Evolutionary conservation across 306 rosid species (phyloP).

Genomic region (Rosa rugosa): DNA sequence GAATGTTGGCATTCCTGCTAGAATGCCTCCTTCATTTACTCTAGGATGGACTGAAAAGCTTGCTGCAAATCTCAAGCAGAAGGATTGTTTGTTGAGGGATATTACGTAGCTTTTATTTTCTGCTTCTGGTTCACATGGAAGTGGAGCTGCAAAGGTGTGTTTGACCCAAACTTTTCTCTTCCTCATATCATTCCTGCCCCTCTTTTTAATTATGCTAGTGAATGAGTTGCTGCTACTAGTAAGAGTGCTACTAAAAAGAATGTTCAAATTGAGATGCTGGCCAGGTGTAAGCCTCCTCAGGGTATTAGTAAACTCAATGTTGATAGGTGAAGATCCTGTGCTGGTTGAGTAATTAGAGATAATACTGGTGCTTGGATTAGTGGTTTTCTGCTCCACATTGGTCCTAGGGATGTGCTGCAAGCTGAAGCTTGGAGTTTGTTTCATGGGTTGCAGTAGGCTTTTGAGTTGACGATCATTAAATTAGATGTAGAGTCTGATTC

Average conservation of each 20-base stretch:
- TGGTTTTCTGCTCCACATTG: neutral
- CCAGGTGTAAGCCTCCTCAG: neutral
- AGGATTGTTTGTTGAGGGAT: neutral
- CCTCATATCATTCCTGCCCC: neutral
- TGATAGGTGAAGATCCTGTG: neutral
- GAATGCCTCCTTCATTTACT: neutral
- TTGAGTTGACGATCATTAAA: neutral
- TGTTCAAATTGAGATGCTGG: neutral
- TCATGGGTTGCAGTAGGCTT: neutral
- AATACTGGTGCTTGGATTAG: neutral
- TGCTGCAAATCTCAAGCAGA: neutral
- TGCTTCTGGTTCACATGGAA: neutral
- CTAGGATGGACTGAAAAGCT: neutral
- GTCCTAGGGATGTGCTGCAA: neutral
- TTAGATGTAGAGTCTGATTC: neutral
- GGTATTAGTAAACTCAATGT: neutral
- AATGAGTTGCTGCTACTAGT: neutral
- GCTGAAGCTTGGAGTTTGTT: neutral
- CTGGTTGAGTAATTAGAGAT: neutral
- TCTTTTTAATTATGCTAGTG: neutral
- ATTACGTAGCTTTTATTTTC: neutral
- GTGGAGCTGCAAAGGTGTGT: neutral
- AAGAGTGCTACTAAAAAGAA: neutral
- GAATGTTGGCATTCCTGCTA: neutral
- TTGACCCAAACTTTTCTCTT: neutral